Percentiles rank a stretch among this genome's conserved stretches.
phyloP scores from a whole-genome alignment of 306 rosid genomes.

The Heteromeles arbutifolia region DNA sequence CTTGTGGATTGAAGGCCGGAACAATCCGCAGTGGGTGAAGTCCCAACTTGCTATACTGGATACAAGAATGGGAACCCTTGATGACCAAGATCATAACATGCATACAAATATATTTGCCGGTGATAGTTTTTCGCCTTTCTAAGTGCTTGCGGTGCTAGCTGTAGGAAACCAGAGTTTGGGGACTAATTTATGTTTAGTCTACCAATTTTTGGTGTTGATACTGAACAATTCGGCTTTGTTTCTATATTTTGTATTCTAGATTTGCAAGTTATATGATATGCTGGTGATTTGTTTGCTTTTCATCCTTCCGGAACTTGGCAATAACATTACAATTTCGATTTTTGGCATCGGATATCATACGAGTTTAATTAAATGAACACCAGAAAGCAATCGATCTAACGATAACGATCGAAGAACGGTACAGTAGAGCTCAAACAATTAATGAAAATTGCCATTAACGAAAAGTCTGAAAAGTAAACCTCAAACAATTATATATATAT shows the following conservation, averaged over 20 bases:
- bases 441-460: too few species aligned
- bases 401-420: too few species aligned
- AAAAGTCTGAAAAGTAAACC: neutral
- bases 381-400: neutral
- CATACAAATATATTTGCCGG: constrained; percentile 32
- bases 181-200: constrained; percentile 18
- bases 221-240: neutral
- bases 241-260: neutral
- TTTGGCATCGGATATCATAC: neutral
- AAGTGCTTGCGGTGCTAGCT: constrained; percentile 8
- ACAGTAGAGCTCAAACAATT: neutral
- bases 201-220: constrained; percentile 4
- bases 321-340: neutral
- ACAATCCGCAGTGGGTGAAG: constrained; percentile 82
- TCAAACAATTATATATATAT: neutral
- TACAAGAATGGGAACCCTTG: constrained; percentile 44
- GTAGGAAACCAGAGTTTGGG: neutral
- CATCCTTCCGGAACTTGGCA: neutral
- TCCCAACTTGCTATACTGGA: constrained; percentile 78
- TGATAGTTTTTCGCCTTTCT: constrained; percentile 43
- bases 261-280: neutral
- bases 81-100: constrained; percentile 38
- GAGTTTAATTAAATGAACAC: neutral
- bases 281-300: neutral
- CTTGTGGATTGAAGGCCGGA: constrained; percentile 76